Conservation (phyloP, 345 rosid genomes). For the Euphorbia lathyris region DNA sequence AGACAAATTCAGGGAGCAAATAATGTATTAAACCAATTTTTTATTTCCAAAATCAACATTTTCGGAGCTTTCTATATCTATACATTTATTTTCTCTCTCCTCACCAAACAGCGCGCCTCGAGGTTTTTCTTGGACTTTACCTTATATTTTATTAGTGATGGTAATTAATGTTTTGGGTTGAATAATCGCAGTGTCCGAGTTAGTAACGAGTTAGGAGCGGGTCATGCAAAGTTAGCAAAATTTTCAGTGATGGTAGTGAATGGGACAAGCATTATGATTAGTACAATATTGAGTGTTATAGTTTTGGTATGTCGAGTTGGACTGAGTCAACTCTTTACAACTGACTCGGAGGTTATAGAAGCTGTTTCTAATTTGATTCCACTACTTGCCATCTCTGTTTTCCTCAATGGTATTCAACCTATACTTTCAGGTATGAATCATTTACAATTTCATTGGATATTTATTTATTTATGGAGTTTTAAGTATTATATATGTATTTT, state of each 20-base stretch:
- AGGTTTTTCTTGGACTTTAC: no score
- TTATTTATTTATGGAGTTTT: no score
- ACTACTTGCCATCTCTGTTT: conserved; percentile 74
- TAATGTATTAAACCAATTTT: no score
- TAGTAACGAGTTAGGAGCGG: conserved; percentile 91
- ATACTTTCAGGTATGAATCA: conserved; percentile 86
- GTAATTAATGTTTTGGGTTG: neutral
- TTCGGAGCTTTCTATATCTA: no score
- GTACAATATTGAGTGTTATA: conserved; percentile 45
- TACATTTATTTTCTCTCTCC: no score
- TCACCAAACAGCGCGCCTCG: no score
- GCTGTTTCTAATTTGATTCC: conserved; percentile 70
- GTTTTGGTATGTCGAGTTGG: conserved; percentile 51
- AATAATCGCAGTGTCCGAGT: conserved; percentile 58
- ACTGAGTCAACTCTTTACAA: conserved; percentile 69
- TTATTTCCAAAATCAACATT: no score
- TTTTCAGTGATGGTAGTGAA: conserved; percentile 75
- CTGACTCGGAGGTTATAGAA: conserved; percentile 53
- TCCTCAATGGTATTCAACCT: conserved; percentile 90
- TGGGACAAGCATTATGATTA: conserved; percentile 54
- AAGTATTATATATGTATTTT: no score
- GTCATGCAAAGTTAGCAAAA: conserved; percentile 66
- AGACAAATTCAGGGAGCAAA: no score
- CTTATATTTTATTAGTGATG: neutral
- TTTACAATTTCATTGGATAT: no score